Evolutionary conservation across 768 basidiomycete species (phyloP), one percentile per base, ranked within the genome.

Genomic region (Naganishia onofrii): DNA sequence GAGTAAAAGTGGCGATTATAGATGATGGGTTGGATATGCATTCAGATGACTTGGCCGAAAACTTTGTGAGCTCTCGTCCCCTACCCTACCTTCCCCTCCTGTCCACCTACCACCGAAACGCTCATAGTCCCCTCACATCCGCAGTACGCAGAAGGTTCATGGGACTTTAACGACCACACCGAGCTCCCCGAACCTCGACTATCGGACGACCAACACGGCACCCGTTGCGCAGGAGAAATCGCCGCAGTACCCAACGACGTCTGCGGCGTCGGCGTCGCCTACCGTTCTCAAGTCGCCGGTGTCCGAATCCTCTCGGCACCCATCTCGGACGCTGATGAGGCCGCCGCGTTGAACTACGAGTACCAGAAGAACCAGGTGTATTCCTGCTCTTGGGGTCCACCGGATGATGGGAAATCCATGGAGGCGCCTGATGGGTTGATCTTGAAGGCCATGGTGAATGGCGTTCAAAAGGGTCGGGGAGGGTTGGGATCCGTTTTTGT

Each of bases 331-430:
- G 87, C 89, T 29, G 96, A 99, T 79, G 96, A 99, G 82, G 93
- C 96, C 0, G 87, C 92, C 3, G 88, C 94, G 9, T 87, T 99
- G 69, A 99, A 99, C 82, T 96, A 89, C 80, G 92, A 89, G 13
- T 98, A 88, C 80, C 89, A 96, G 73, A 88, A 91, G 74, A 92
- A 90, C 63, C 91, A 90, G 29, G 92, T 93, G 75, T 98, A 91
- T 82, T 93, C 91, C 72, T 99, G 96, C 81, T 93, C 91, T 67
- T 99, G 96, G 96, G 96, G 96, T 6, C 96, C 96, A 10, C 91
- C 94, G 0, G 95, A 99, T 80, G 90, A 96, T 75, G 95, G 95
- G 10, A 84, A 84, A 75, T 88, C 90, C 0, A 97, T 98, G 95
- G 96, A 99, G 78, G 92, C 87, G 0, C 96, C 96, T 0, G 87